Evolutionary conservation across 108 stramenopile species (phyloP).

Genomic region (Cyclotella baltica): DNA sequence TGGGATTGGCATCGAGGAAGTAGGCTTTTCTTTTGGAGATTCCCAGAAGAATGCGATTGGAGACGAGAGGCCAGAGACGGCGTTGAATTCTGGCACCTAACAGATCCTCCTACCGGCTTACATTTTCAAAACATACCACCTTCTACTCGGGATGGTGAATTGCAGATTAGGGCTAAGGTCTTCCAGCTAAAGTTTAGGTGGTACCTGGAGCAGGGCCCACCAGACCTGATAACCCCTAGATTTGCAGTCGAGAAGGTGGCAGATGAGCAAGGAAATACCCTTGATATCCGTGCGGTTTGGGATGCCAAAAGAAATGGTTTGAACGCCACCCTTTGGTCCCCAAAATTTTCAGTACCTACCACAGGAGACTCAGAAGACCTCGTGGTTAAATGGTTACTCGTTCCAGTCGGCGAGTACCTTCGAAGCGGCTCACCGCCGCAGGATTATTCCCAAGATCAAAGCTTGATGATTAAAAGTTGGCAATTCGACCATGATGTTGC

Average conservation of each 20-base stretch:
- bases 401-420: not conserved
- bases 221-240: too few relatives aligned
- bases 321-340: too few relatives aligned
- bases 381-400: not conserved
- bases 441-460: too few relatives aligned
- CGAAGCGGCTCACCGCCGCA: not conserved
- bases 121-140: not conserved
- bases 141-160: not conserved
- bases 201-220: slow-evolving; percentile 9
- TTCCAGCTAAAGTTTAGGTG: slow-evolving; percentile 9
- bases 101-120: not conserved
- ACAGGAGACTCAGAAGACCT: not conserved
- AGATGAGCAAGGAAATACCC: too few relatives aligned
- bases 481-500: too few relatives aligned
- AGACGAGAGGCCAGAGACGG: slow-evolving; percentile 11
- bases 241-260: too few relatives aligned
- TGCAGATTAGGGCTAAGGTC: not conserved
- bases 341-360: not conserved
- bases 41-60: too few relatives aligned
- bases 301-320: too few relatives aligned
- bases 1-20: too few relatives aligned
- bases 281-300: too few relatives aligned
- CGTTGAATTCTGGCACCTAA: not conserved
- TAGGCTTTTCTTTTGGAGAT: too few relatives aligned
- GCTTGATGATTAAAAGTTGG: too few relatives aligned